Conservation (phyloP, 2,329 filamentous ascomycete species). For the Ceratocystis variospora region DNA sequence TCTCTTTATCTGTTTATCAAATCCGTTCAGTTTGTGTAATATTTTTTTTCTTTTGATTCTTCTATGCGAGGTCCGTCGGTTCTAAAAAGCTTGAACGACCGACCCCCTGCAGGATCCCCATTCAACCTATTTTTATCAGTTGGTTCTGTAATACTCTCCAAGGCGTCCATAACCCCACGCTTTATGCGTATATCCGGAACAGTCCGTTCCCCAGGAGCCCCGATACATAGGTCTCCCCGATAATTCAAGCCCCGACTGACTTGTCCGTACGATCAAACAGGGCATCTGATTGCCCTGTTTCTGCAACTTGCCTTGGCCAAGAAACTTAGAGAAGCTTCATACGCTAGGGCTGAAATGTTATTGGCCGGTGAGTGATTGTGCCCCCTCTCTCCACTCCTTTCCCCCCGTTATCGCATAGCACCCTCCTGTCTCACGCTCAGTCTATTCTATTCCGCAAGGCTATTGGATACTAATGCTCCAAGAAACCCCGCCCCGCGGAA, state of each 20-base stretch:
- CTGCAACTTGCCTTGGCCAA: not conserved
- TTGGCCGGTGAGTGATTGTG: slow-evolving; percentile 12
- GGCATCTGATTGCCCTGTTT: not conserved
- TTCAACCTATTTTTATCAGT: not conserved
- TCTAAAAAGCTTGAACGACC: not conserved
- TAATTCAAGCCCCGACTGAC: slow-evolving; percentile 6
- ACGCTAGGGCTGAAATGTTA: slow-evolving; percentile 9
- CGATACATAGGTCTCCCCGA: slow-evolving; percentile 10
- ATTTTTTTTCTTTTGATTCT: not conserved
- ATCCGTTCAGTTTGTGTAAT: too few species aligned
- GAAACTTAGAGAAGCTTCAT: not conserved
- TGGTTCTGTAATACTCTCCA: not conserved
- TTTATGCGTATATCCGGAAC: slow-evolving; percentile 10
- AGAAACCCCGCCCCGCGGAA: slow-evolving; percentile 15
- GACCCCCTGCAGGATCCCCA: not conserved
- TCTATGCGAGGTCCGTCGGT: slow-evolving; percentile 3
- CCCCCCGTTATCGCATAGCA: not conserved
- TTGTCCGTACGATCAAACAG: not conserved
- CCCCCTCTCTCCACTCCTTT: not conserved
- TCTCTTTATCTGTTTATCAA: not conserved
- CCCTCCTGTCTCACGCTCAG: not conserved
- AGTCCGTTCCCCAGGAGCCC: not conserved
- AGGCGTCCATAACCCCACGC: not conserved
- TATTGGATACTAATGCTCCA: slow-evolving; percentile 12
- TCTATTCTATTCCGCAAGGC: slow-evolving; percentile 1